phyloP scores from a whole-genome alignment of 495 filamentous ascomycete genomes.

The Xylaria longipes region DNA sequence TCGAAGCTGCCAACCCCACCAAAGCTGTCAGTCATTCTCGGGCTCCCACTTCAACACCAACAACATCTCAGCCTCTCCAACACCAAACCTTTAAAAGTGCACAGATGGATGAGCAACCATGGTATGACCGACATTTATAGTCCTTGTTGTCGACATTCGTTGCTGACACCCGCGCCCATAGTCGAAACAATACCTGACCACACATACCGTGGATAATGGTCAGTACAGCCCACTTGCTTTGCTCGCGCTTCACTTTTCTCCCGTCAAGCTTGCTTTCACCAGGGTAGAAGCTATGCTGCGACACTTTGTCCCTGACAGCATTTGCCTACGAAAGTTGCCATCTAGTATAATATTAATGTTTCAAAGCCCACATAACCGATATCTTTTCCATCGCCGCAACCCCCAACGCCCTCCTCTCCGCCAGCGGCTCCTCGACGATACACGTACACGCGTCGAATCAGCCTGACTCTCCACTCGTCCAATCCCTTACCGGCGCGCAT shows the following conservation, averaged over 20 bases:
- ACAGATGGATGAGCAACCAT: slow-evolving; percentile 45
- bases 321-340: neutral
- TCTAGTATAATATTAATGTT: slow-evolving; percentile 12
- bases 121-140: slow-evolving; percentile 38
- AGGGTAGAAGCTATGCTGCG: neutral
- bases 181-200: slow-evolving; percentile 98
- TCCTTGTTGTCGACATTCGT: slow-evolving; percentile 15
- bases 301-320: neutral
- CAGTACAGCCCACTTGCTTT: slow-evolving; percentile 29
- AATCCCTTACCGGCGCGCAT: slow-evolving; percentile 78
- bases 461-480: slow-evolving; percentile 73
- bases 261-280: neutral
- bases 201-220: slow-evolving; percentile 89
- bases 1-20: slow-evolving; percentile 31
- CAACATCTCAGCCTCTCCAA: neutral
- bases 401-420: slow-evolving; percentile 74
- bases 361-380: slow-evolving; percentile 79
- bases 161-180: slow-evolving; percentile 44
- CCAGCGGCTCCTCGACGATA: slow-evolving; percentile 79
- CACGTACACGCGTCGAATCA: slow-evolving; percentile 75
- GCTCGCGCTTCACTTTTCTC: neutral
- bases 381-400: slow-evolving; percentile 92
- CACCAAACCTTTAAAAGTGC: slow-evolving; percentile 1
- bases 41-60: slow-evolving; percentile 15
- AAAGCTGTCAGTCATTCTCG: slow-evolving; percentile 24